phyloP scores from a whole-genome alignment of 163 green algal genomes.

The Scenedesmus sp. region DNA sequence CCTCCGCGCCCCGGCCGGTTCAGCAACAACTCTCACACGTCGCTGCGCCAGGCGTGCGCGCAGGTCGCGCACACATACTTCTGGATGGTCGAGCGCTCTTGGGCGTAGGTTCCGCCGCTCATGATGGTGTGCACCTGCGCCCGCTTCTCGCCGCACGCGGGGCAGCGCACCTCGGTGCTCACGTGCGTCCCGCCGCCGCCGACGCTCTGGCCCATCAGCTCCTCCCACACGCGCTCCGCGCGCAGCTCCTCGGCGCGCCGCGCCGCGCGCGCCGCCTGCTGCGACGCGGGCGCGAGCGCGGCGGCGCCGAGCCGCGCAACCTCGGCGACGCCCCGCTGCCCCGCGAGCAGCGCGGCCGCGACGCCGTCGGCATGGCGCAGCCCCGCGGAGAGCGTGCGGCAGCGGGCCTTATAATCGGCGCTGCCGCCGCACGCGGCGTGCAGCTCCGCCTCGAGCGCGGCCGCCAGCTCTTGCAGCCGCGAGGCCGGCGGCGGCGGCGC shows the following conservation, averaged over 20 bases:
- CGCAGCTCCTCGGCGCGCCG: not conserved
- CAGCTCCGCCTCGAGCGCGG: too few relatives aligned
- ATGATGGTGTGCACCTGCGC: slow-evolving; percentile 38
- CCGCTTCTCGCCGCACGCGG: not conserved
- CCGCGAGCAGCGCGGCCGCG: slow-evolving; percentile 3
- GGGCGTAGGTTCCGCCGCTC: slow-evolving; percentile 33
- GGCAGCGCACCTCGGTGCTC: not conserved
- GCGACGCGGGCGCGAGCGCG: slow-evolving; percentile 13
- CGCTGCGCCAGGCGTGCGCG: slow-evolving; percentile 27
- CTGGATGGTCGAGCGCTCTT: slow-evolving; percentile 14
- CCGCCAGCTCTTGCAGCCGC: slow-evolving; percentile 1
- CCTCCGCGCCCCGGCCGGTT: too few relatives aligned
- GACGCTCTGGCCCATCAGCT: slow-evolving; percentile 6
- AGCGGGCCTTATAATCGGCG: not conserved
- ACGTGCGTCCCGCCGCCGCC: slow-evolving; percentile 34
- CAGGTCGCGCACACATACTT: slow-evolving; percentile 37
- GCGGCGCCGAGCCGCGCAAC: slow-evolving; percentile 15
- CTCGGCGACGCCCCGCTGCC: not conserved
- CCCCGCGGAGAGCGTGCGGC: slow-evolving; percentile 21
- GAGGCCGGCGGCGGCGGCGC: too few relatives aligned
- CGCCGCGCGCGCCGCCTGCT: not conserved
- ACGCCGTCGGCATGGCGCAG: slow-evolving; percentile 33
- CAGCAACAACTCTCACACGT: too few relatives aligned
- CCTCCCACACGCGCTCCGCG: slow-evolving; percentile 27
- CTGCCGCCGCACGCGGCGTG: not conserved